Percentiles rank a stretch among this genome's conserved stretches.
These are phyloP conservation scores for Pyrus pyrifolia DNA, from an alignment of 306 rosid genomes.

Conservation along the genomic window DNA sequence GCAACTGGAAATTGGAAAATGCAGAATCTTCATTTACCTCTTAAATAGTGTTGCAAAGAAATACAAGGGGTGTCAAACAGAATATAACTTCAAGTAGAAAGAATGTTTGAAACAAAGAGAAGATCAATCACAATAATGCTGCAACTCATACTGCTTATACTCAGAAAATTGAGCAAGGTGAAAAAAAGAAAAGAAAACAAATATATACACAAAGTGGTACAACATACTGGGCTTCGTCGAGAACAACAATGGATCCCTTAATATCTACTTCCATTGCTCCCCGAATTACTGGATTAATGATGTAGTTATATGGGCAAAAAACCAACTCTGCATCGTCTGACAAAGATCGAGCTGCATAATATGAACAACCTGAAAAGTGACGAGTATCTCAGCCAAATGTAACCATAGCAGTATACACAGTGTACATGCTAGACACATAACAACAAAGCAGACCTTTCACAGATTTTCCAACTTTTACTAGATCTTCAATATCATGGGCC, in stretches of 20 bases:
- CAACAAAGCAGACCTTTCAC: constrained; percentile 55
- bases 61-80: background rate
- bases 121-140: background rate
- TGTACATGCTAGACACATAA: background rate
- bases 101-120: background rate
- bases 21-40: too few species aligned
- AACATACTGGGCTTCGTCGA: constrained; percentile 93
- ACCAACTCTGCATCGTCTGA: constrained; percentile 77
- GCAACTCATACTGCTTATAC: background rate
- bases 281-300: constrained; percentile 86
- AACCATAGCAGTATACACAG: background rate
- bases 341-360: constrained; percentile 90
- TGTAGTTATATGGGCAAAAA: constrained; percentile 86
- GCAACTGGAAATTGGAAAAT: background rate
- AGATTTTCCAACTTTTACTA: constrained; percentile 69
- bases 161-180: background rate
- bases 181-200: background rate
- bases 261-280: constrained; percentile 92
- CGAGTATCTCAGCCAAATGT: background rate
- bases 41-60: background rate
- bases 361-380: constrained; percentile 66
- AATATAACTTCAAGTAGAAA: background rate
- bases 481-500: constrained; percentile 88
- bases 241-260: constrained; percentile 70
- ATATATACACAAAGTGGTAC: background rate